Conservation (phyloP, 805 yeast species). For the Candida koratica region DNA sequence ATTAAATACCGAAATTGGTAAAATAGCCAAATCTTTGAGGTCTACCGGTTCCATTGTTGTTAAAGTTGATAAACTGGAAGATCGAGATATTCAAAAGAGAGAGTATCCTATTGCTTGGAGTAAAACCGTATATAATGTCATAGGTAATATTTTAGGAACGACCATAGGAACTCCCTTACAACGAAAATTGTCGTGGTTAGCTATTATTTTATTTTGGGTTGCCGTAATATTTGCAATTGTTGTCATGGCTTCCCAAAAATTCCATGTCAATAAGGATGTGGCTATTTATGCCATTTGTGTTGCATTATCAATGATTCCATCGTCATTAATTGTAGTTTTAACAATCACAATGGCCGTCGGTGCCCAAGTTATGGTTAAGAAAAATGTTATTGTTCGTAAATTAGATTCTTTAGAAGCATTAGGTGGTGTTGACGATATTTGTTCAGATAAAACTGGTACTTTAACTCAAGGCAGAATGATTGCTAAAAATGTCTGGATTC, state of each 20-base stretch:
- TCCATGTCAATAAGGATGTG: constrained; percentile 30
- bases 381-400: constrained; percentile 35
- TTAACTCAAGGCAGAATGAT: constrained; percentile 39
- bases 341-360: constrained; percentile 42
- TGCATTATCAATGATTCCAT: constrained; percentile 39
- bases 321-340: constrained; percentile 35
- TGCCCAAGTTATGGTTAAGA: constrained; percentile 35
- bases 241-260: constrained; percentile 35
- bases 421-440: constrained; percentile 37
- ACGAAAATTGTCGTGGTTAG: constrained; percentile 46
- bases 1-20: constrained; percentile 38
- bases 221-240: constrained; percentile 38
- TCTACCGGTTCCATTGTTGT: constrained; percentile 21
- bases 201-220: constrained; percentile 48
- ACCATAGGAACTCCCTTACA: constrained; percentile 46
- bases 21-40: constrained; percentile 35
- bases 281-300: constrained; percentile 41
- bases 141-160: constrained; percentile 44
- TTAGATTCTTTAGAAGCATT: constrained; percentile 37
- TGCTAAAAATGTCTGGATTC: constrained; percentile 35
- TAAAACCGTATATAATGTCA: constrained; percentile 40
- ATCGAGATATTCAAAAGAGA: constrained; percentile 33
- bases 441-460: constrained; percentile 41
- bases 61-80: constrained; percentile 34
- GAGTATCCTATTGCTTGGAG: constrained; percentile 32